phyloP scores from a whole-genome alignment of 208 protist species.

The Wallacemonas rigidus region DNA sequence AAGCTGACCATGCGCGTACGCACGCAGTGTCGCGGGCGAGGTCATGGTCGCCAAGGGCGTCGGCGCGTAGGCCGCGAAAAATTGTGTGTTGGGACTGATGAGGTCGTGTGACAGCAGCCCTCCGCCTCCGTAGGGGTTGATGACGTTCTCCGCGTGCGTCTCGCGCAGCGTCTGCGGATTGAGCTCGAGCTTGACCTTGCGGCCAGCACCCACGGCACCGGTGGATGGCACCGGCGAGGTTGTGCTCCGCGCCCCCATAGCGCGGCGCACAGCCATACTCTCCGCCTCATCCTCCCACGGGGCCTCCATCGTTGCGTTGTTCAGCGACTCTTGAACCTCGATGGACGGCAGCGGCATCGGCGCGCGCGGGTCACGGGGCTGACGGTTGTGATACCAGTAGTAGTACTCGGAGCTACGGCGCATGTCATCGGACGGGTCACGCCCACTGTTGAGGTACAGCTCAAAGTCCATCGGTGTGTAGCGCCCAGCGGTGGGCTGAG shows the following conservation, averaged over 20 bases:
- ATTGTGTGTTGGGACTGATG: constrained; percentile 84
- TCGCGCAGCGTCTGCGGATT: constrained; percentile 74
- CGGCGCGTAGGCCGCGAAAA: constrained; percentile 85
- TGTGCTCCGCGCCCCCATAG: neutral
- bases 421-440: constrained; percentile 79
- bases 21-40: constrained; percentile 74
- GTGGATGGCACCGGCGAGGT: neutral
- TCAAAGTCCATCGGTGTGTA: constrained; percentile 89
- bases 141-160: constrained; percentile 63
- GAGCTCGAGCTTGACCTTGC: constrained; percentile 52
- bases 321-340: constrained; percentile 59
- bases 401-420: constrained; percentile 81
- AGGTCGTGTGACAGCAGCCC: constrained; percentile 57
- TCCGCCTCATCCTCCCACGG: constrained; percentile 52
- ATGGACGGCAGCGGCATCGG: constrained; percentile 70
- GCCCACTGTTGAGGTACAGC: constrained; percentile 74
- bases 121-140: constrained; percentile 67
- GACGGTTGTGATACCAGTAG: constrained; percentile 85
- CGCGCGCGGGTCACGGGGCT: constrained; percentile 63
- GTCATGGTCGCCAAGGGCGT: constrained; percentile 72
- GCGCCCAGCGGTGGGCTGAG: constrained; percentile 29
- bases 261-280: constrained; percentile 15
- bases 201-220: constrained; percentile 1
- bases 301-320: constrained; percentile 45
- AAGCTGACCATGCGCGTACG: constrained; percentile 73